These are phyloP conservation scores for Prunus yedoensis DNA, from an alignment of 331 rosid species.

Conservation along the genomic window DNA sequence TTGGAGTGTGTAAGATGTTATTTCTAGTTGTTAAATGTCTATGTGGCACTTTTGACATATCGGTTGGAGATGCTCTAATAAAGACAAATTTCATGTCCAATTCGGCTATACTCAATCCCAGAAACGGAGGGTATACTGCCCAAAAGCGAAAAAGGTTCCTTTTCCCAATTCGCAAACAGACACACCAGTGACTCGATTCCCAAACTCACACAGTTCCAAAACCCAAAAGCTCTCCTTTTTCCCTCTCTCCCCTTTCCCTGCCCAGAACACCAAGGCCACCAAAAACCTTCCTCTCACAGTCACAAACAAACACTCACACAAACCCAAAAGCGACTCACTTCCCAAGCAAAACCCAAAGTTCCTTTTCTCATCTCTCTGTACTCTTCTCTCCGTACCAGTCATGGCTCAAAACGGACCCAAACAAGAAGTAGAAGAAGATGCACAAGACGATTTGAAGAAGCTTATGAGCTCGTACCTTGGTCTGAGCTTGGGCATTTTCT, in stretches of 20 bases:
- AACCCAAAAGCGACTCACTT: slow-evolving; percentile 9
- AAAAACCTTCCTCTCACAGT: not conserved
- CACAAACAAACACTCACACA: not conserved
- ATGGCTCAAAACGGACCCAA: slow-evolving; percentile 23
- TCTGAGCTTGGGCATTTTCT: slow-evolving; percentile 48
- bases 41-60: too few species aligned
- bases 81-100: not conserved
- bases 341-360: not conserved
- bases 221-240: not conserved
- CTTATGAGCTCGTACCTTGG: slow-evolving; percentile 48
- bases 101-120: too few species aligned
- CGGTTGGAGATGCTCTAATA: not conserved
- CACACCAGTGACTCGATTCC: not conserved
- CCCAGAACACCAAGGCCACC: too few species aligned
- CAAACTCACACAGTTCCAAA: not conserved
- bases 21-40: too few species aligned
- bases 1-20: too few species aligned
- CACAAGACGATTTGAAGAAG: slow-evolving; percentile 24
- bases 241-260: not conserved
- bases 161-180: too few species aligned
- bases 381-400: too few species aligned
- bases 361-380: too few species aligned
- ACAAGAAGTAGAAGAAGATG: not conserved
- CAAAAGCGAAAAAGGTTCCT: too few species aligned
- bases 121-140: too few species aligned